Percentiles rank a stretch among this genome's conserved stretches.
phyloP scores from a whole-genome alignment of 2,329 filamentous ascomycete genomes.

The Clonostachys rhizophaga region DNA sequence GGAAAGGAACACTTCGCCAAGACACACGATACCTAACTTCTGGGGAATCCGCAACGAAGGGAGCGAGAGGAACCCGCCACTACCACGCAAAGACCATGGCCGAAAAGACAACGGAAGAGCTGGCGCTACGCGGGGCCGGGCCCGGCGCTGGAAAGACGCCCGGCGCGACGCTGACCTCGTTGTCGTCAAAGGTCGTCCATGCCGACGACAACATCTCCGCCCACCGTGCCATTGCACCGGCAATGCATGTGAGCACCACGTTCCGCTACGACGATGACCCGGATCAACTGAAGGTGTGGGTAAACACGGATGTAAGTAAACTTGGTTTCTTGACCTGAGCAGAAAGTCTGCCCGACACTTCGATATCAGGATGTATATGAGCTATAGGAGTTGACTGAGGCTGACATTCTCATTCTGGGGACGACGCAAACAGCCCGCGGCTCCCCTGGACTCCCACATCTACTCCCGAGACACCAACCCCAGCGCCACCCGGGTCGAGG shows the following conservation, averaged over 20 bases:
- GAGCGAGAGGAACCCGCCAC: too few species aligned
- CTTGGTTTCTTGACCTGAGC: slow-evolving; percentile 1
- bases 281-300: slow-evolving; percentile 47
- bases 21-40: too few species aligned
- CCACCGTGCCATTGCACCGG: slow-evolving; percentile 77
- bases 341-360: not conserved
- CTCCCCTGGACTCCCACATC: slow-evolving; percentile 60
- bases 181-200: slow-evolving; percentile 73
- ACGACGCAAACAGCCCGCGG: slow-evolving; percentile 30
- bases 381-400: too few species aligned
- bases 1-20: too few species aligned
- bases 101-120: too few species aligned
- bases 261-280: slow-evolving; percentile 78
- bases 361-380: too few species aligned
- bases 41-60: too few species aligned
- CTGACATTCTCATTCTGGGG: not conserved
- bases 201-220: slow-evolving; percentile 74
- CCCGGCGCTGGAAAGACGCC: not conserved
- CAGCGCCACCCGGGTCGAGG: slow-evolving; percentile 80
- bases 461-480: slow-evolving; percentile 81
- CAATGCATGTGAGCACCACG: slow-evolving; percentile 87
- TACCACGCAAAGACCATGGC: too few species aligned
- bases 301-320: slow-evolving; percentile 50
- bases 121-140: not conserved
- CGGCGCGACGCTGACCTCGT: slow-evolving; percentile 19